These are phyloP conservation scores for Cadophora sp. DNA, from an alignment of 2,329 filamentous ascomycete genomes.

Conservation along the genomic window DNA sequence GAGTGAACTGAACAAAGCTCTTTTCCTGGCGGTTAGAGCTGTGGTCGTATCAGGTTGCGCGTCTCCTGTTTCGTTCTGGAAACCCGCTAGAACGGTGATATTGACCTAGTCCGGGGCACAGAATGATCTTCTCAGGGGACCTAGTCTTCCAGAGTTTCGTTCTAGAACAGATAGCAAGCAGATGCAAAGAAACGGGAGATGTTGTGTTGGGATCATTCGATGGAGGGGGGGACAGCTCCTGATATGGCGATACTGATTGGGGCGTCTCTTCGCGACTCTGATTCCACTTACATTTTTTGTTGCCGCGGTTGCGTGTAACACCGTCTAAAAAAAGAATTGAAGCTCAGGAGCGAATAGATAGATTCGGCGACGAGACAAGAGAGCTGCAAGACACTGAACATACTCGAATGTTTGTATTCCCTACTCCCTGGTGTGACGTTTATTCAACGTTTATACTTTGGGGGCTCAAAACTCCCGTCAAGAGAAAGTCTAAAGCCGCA, in stretches of 20 bases:
- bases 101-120: not conserved
- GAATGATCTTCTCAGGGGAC: conserved; percentile 11
- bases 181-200: not conserved
- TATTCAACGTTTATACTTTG: not conserved
- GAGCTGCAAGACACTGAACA: no score
- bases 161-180: not conserved
- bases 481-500: not conserved
- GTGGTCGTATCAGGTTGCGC: conserved; percentile 8
- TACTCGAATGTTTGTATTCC: no score
- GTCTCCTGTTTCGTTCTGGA: conserved; percentile 14
- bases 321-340: not conserved
- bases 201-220: no score
- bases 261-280: not conserved
- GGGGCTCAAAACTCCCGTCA: not conserved
- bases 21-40: conserved; percentile 5
- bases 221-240: not conserved
- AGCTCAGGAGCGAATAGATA: not conserved
- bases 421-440: no score
- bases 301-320: conserved; percentile 4
- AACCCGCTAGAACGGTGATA: conserved; percentile 9
- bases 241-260: not conserved
- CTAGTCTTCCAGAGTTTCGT: not conserved
- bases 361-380: not conserved
- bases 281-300: conserved; percentile 6
- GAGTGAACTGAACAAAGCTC: conserved; percentile 4